Conservation (phyloP, 2,329 filamentous ascomycete genomes). For the Nannizziopsis arthrosporioides region DNA sequence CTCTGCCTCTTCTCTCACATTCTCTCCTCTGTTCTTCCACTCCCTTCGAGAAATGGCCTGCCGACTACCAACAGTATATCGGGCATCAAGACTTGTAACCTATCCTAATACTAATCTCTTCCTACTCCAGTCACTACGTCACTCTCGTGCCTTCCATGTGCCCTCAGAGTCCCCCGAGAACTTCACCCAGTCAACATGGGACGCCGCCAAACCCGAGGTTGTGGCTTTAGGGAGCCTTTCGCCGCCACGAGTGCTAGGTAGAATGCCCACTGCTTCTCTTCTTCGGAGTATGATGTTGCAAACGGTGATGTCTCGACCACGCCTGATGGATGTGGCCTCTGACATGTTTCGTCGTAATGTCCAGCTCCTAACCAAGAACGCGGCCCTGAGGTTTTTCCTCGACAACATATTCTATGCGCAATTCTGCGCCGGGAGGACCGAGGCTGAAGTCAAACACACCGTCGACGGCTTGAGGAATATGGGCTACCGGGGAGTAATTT, state of each 20-base stretch:
- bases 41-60: slow-evolving; percentile 5
- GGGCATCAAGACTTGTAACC: slow-evolving; percentile 2
- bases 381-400: slow-evolving; percentile 12
- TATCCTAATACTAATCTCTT: neutral
- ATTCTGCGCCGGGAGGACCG: slow-evolving; percentile 45
- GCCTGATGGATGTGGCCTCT: slow-evolving; percentile 14
- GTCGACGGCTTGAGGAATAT: slow-evolving; percentile 37
- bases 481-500: slow-evolving; percentile 43
- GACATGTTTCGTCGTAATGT: slow-evolving; percentile 14
- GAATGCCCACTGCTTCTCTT: slow-evolving; percentile 13
- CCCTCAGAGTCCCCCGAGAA: slow-evolving; percentile 9
- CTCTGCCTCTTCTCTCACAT: neutral
- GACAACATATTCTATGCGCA: slow-evolving; percentile 43
- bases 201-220: neutral
- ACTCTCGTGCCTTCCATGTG: slow-evolving; percentile 5
- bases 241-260: slow-evolving; percentile 11
- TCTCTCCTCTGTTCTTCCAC: neutral
- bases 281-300: slow-evolving; percentile 15
- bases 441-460: slow-evolving; percentile 37
- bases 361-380: slow-evolving; percentile 13
- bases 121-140: neutral
- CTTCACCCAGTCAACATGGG: slow-evolving; percentile 9
- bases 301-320: slow-evolving; percentile 15
- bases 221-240: neutral
- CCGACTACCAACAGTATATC: slow-evolving; percentile 7